phyloP scores from a whole-genome alignment of 2,329 filamentous ascomycete species.

The Stromatinia cepivora region DNA sequence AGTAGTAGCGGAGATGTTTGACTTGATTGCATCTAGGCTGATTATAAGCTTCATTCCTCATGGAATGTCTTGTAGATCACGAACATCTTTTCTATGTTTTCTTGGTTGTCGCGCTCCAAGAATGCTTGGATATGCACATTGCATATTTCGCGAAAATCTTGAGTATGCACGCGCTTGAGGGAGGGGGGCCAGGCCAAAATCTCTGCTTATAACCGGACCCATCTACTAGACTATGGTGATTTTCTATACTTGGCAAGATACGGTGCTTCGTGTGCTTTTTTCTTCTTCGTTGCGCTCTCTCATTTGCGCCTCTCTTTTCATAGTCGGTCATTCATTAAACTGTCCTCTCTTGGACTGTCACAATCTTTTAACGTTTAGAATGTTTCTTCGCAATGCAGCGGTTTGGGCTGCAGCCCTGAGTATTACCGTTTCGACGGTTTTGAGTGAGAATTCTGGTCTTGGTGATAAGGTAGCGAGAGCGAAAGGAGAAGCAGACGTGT shows the following conservation, averaged over 20 bases:
- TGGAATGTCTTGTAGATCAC: slow-evolving; percentile 2
- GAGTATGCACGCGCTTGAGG: slow-evolving; percentile 1
- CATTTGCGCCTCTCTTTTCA: background rate
- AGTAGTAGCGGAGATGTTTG: background rate
- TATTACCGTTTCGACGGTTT: slow-evolving; percentile 7
- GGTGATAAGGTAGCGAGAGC: slow-evolving; percentile 6
- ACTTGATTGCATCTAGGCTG: background rate
- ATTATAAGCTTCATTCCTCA: background rate
- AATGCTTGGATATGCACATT: slow-evolving; percentile 11
- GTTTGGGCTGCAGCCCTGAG: slow-evolving; percentile 3
- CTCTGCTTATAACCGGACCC: background rate
- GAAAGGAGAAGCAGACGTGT: background rate
- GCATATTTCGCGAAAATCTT: slow-evolving; percentile 11
- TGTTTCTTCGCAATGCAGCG: slow-evolving; percentile 1
- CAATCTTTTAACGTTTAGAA: slow-evolving; percentile 1
- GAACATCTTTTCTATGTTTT: background rate
- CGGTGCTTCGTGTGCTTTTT: slow-evolving; percentile 2
- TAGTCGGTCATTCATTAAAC: background rate
- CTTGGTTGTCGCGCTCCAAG: slow-evolving; percentile 7
- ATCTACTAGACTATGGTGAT: background rate
- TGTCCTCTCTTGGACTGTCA: background rate
- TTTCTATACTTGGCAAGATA: background rate
- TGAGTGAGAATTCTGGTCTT: background rate
- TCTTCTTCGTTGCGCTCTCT: background rate
- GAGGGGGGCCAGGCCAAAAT: background rate